Evolutionary conservation across 805 yeast species (phyloP).

Genomic region (Candida taoyuanica): DNA sequence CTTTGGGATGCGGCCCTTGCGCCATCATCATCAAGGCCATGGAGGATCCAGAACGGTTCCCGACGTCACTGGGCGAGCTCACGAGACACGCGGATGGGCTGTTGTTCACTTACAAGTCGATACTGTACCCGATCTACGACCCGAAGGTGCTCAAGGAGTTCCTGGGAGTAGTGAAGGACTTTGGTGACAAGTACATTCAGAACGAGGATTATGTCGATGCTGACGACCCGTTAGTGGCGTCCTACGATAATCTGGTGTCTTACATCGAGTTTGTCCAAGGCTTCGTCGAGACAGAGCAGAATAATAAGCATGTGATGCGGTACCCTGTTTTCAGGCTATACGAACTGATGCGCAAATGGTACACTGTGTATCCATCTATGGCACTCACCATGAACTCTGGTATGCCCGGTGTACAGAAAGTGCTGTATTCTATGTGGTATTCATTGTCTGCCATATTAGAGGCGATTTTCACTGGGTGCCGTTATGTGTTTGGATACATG

Average conservation of each 20-base stretch:
- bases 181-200: constrained; percentile 15
- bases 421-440: constrained; percentile 19
- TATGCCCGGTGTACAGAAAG: constrained; percentile 11
- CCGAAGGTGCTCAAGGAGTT: constrained; percentile 18
- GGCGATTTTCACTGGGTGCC: constrained; percentile 12
- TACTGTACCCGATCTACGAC: constrained; percentile 22
- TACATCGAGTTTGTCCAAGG: constrained; percentile 9
- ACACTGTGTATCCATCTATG: constrained; percentile 15
- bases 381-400: constrained; percentile 13
- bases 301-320: constrained; percentile 12
- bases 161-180: constrained; percentile 13
- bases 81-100: constrained; percentile 19
- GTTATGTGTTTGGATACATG: constrained; percentile 21
- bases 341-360: constrained; percentile 17
- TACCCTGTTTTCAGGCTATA: constrained; percentile 20
- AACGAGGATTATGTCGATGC: constrained; percentile 6
- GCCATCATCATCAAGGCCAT: constrained; percentile 13
- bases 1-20: constrained; percentile 20
- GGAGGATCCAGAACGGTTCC: constrained; percentile 16
- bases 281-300: constrained; percentile 8
- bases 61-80: constrained; percentile 10
- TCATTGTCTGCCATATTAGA: constrained; percentile 16
- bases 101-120: constrained; percentile 14
- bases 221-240: constrained; percentile 6
- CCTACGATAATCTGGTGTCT: constrained; percentile 8